phyloP scores from a whole-genome alignment of 768 basidiomycete genomes.

The Coprinopsis sp. region DNA sequence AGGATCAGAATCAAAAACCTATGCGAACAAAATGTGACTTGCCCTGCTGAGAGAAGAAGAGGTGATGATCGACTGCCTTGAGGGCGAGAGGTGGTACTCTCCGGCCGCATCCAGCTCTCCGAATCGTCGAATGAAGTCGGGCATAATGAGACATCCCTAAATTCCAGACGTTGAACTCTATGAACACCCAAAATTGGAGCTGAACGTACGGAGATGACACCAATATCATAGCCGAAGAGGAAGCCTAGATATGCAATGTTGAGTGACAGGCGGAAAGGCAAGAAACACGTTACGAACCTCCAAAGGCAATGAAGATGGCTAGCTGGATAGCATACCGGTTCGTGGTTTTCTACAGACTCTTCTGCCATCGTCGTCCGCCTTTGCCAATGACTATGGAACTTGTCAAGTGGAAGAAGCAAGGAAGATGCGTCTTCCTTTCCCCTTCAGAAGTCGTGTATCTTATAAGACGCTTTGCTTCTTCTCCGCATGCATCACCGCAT shows the following conservation, averaged over 20 bases:
- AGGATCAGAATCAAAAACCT: background rate
- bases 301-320: constrained; percentile 67
- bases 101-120: constrained; percentile 49
- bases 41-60: constrained; percentile 76
- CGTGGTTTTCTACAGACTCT: constrained; percentile 37
- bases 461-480: too few species aligned
- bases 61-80: constrained; percentile 72
- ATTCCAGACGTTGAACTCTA: background rate
- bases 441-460: too few species aligned
- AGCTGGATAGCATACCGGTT: constrained; percentile 60
- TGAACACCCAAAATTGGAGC: background rate
- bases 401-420: too few species aligned
- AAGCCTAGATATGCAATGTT: constrained; percentile 36
- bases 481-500: too few species aligned
- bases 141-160: constrained; percentile 79
- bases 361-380: too few species aligned
- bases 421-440: too few species aligned
- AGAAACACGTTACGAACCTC: constrained; percentile 36
- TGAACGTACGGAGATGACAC: constrained; percentile 50
- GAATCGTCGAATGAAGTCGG: constrained; percentile 68
- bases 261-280: background rate
- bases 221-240: constrained; percentile 73
- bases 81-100: constrained; percentile 46
- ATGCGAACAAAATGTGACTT: constrained; percentile 18
- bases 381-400: too few species aligned